A percentile compares a stretch with the other conserved stretches of the same genome.
Evolutionary conservation across 2,329 filamentous ascomycete genomes (phyloP).

Genomic region (Dryadomyces quercivorus): DNA sequence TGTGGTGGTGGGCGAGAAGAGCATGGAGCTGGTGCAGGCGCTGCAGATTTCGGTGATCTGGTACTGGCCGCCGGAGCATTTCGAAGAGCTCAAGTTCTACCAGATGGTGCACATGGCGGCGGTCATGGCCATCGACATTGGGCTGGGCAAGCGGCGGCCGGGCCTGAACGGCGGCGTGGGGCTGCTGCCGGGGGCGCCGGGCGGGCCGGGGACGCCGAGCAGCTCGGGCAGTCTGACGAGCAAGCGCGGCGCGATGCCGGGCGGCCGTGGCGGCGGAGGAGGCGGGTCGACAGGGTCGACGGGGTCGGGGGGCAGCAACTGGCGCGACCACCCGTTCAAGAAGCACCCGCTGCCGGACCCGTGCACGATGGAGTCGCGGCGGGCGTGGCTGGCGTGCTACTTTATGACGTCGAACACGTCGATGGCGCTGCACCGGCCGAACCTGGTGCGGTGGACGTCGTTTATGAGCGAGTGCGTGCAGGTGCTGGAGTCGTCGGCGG

Average conservation of each 20-base stretch:
- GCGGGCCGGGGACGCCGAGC: too few relatives aligned
- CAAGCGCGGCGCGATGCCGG: neutral
- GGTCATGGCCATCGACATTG: conserved; percentile 74
- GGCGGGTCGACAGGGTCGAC: neutral
- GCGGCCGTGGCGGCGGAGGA: too few relatives aligned
- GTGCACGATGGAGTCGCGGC: conserved; percentile 39
- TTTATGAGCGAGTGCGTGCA: conserved; percentile 51
- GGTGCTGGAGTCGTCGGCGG: conserved; percentile 38
- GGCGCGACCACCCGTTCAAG: conserved; percentile 29
- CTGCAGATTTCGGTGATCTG: conserved; percentile 66
- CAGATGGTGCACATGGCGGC: conserved; percentile 72
- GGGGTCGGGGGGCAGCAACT: conserved; percentile 13
- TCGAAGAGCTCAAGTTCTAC: conserved; percentile 83
- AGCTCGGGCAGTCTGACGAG: neutral
- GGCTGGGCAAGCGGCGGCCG: conserved; percentile 42
- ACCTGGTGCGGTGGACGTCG: conserved; percentile 44
- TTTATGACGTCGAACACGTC: conserved; percentile 46
- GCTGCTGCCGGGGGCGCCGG: neutral
- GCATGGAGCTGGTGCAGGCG: conserved; percentile 69
- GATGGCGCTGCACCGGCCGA: conserved; percentile 49
- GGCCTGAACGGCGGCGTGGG: conserved; percentile 9
- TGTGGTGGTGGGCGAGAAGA: conserved; percentile 66
- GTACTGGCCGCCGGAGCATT: conserved; percentile 74
- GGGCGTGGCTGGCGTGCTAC: conserved; percentile 48
- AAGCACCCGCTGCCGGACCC: conserved; percentile 35